Evolutionary conservation across 2,329 filamentous ascomycete species (phyloP).

Genomic region (Apiospora sp.): DNA sequence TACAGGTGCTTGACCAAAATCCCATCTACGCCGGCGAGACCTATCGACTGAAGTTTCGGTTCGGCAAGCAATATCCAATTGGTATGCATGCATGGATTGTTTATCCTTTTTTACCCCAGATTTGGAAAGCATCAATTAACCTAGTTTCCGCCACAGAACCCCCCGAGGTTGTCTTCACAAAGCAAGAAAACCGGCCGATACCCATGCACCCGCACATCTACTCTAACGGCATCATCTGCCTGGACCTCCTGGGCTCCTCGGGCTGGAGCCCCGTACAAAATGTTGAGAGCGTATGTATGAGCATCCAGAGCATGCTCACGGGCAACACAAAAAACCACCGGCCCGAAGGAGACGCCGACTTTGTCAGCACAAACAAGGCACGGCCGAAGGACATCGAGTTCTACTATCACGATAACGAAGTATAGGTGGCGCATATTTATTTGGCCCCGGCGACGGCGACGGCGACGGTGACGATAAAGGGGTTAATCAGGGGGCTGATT

Average conservation of each 20-base stretch:
- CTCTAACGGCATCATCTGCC: constrained; percentile 97
- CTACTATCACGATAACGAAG: constrained; percentile 88
- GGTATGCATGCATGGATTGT: constrained; percentile 58
- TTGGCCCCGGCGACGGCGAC: background rate
- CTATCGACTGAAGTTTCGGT: constrained; percentile 88
- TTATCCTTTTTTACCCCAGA: background rate
- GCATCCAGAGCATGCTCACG: constrained; percentile 96
- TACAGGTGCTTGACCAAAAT: constrained; percentile 87
- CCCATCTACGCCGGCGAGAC: constrained; percentile 83
- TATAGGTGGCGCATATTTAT: constrained; percentile 50
- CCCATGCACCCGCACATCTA: constrained; percentile 98
- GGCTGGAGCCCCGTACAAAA: constrained; percentile 98
- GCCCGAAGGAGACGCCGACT: constrained; percentile 88
- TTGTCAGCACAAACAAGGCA: constrained; percentile 80
- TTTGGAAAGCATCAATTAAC: constrained; percentile 21
- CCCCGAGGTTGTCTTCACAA: constrained; percentile 90
- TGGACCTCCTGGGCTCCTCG: constrained; percentile 85
- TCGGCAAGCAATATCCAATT: constrained; percentile 87
- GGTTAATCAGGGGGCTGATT: background rate
- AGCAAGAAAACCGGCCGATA: constrained; percentile 71
- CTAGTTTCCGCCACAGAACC: constrained; percentile 67
- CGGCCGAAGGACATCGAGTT: constrained; percentile 91
- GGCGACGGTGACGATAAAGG: background rate
- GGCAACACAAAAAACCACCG: constrained; percentile 92
- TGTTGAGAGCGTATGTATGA: constrained; percentile 96